These are phyloP conservation scores for Candida multigemmis DNA, from an alignment of 805 yeast genomes.

Conservation along the genomic window DNA sequence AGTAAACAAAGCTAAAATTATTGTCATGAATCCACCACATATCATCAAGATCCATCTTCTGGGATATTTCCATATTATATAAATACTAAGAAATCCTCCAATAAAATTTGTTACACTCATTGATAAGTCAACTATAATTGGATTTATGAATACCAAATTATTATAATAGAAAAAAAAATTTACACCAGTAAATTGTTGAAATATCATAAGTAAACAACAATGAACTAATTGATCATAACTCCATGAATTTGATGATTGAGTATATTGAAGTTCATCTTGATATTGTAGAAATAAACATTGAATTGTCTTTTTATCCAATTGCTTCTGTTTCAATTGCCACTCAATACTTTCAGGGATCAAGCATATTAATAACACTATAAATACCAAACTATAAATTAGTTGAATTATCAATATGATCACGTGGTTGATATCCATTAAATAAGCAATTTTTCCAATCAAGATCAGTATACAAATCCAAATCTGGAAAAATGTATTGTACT, in stretches of 20 bases:
- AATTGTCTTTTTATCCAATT: too few species aligned
- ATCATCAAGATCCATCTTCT: constrained; percentile 6
- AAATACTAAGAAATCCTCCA: constrained; percentile 10
- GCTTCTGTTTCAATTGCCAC: too few species aligned
- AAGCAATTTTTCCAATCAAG: constrained; percentile 9
- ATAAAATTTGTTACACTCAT: constrained; percentile 11
- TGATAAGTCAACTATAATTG: constrained; percentile 7
- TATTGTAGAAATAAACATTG: neutral
- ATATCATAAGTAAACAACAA: constrained; percentile 16
- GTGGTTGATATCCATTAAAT: neutral
- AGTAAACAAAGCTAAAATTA: constrained; percentile 8
- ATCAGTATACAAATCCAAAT: constrained; percentile 14
- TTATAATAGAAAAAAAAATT: constrained; percentile 24
- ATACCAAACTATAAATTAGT: too few species aligned
- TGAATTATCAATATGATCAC: neutral
- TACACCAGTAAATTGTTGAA: constrained; percentile 26
- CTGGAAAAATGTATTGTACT: constrained; percentile 13
- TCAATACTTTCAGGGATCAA: too few species aligned
- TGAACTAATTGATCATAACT: constrained; percentile 3
- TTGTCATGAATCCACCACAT: constrained; percentile 8
- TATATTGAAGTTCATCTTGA: neutral
- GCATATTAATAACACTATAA: too few species aligned
- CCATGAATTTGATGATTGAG: neutral
- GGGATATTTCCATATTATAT: constrained; percentile 7
- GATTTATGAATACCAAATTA: constrained; percentile 7